Conservation (phyloP, 2,329 filamentous ascomycete species). For the Penicillium sp. region DNA sequence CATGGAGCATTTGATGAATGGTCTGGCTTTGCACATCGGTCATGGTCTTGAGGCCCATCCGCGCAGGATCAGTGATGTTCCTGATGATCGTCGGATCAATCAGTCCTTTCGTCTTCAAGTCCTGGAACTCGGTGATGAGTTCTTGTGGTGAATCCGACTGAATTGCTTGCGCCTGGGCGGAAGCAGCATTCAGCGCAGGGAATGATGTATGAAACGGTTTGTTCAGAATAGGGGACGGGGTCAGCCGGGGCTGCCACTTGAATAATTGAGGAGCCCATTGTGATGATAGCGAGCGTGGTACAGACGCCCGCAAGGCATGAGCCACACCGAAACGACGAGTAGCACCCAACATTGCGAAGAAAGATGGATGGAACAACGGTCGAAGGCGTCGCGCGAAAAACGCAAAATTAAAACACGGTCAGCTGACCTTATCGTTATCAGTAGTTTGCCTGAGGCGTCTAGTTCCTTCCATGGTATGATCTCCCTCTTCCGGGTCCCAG, state of each 20-base stretch:
- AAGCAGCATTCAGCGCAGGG: constrained; percentile 22
- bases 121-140: constrained; percentile 35
- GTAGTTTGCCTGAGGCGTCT: not conserved
- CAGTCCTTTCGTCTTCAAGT: constrained; percentile 35
- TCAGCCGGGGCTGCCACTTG: constrained; percentile 24
- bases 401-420: constrained; percentile 22
- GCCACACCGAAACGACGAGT: constrained; percentile 37
- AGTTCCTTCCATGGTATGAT: not conserved
- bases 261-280: constrained; percentile 26
- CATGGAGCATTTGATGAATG: constrained; percentile 71
- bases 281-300: constrained; percentile 25
- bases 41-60: constrained; percentile 77
- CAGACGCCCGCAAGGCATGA: constrained; percentile 34
- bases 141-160: constrained; percentile 11
- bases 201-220: constrained; percentile 31
- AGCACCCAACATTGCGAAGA: constrained; percentile 33
- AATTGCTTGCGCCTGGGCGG: constrained; percentile 18
- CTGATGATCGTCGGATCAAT: constrained; percentile 61
- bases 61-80: constrained; percentile 54
- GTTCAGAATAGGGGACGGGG: constrained; percentile 14
- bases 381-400: constrained; percentile 11
- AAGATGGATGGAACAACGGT: constrained; percentile 4
- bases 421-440: constrained; percentile 22
- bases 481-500: too few species aligned
- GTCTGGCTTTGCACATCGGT: constrained; percentile 85